A percentile compares a stretch with the other conserved stretches of the same genome.
Conservation (phyloP, 805 yeast genomes). For the Saturnispora bothae region DNA sequence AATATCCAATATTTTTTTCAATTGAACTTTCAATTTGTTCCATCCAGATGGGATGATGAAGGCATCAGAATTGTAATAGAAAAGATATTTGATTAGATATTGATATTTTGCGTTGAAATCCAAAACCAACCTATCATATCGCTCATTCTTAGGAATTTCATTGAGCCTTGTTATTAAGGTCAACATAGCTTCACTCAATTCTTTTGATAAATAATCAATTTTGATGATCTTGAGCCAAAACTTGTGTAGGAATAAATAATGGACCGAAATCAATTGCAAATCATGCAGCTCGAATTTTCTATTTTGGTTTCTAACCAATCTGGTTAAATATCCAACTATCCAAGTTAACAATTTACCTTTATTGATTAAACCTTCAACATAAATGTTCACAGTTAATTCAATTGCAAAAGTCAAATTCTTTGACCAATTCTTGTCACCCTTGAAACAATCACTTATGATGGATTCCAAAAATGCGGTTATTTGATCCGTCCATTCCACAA, state of each 20-base stretch:
- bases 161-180: slow-evolving; percentile 15
- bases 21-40: slow-evolving; percentile 39
- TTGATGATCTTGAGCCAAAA: slow-evolving; percentile 63
- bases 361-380: slow-evolving; percentile 58
- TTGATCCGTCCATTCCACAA: slow-evolving; percentile 85
- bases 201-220: slow-evolving; percentile 50
- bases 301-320: slow-evolving; percentile 13
- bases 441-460: slow-evolving; percentile 34
- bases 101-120: slow-evolving; percentile 19
- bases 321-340: slow-evolving; percentile 41
- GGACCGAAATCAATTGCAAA: slow-evolving; percentile 20
- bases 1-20: slow-evolving; percentile 32
- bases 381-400: slow-evolving; percentile 52
- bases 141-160: slow-evolving; percentile 14
- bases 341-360: slow-evolving; percentile 51
- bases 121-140: slow-evolving; percentile 13
- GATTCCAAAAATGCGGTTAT: slow-evolving; percentile 51
- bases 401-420: slow-evolving; percentile 48
- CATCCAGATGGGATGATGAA: slow-evolving; percentile 58
- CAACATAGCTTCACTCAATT: slow-evolving; percentile 50
- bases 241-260: slow-evolving; percentile 43
- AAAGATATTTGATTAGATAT: slow-evolving; percentile 31
- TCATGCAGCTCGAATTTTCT: slow-evolving; percentile 10
- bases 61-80: slow-evolving; percentile 42
- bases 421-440: slow-evolving; percentile 31